Conservation (phyloP, 2,329 filamentous ascomycete species). For the Colletotrichum caudatum region DNA sequence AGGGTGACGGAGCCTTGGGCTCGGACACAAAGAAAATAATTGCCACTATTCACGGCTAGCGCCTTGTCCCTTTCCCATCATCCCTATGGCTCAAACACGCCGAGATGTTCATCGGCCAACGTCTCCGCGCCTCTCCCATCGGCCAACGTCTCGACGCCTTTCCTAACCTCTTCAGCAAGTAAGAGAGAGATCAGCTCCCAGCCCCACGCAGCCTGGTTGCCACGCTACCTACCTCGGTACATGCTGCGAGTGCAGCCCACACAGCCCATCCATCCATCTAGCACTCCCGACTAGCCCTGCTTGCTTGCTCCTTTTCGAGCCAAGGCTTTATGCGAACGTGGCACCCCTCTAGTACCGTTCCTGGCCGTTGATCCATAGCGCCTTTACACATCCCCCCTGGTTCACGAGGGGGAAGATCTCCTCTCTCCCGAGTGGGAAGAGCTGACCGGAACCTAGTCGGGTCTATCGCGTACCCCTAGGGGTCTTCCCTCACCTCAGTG, state of each 20-base stretch:
- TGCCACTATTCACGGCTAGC: slow-evolving; percentile 20
- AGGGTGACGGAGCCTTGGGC: slow-evolving; percentile 23
- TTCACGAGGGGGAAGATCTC: slow-evolving; percentile 29
- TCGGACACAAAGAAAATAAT: slow-evolving; percentile 17
- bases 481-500: slow-evolving; percentile 10
- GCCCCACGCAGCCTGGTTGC: slow-evolving; percentile 7
- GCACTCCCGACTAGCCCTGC: slow-evolving; percentile 17
- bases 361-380: slow-evolving; percentile 21
- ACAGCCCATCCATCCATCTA: slow-evolving; percentile 9
- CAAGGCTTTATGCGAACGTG: slow-evolving; percentile 26
- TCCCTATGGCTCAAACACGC: background rate
- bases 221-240: slow-evolving; percentile 1
- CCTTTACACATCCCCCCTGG: slow-evolving; percentile 16
- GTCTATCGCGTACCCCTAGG: slow-evolving; percentile 31
- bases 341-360: slow-evolving; percentile 30
- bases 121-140: slow-evolving; percentile 5
- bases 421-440: slow-evolving; percentile 23
- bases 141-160: background rate
- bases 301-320: slow-evolving; percentile 12
- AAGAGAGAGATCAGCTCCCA: slow-evolving; percentile 5
- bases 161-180: slow-evolving; percentile 2
- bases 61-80: slow-evolving; percentile 5
- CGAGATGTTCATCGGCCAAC: background rate
- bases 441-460: slow-evolving; percentile 26
- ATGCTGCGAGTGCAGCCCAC: slow-evolving; percentile 19